Evolutionary conservation across 2,329 filamentous ascomycete species (phyloP).

Genomic region (Fusarium verrucosum): DNA sequence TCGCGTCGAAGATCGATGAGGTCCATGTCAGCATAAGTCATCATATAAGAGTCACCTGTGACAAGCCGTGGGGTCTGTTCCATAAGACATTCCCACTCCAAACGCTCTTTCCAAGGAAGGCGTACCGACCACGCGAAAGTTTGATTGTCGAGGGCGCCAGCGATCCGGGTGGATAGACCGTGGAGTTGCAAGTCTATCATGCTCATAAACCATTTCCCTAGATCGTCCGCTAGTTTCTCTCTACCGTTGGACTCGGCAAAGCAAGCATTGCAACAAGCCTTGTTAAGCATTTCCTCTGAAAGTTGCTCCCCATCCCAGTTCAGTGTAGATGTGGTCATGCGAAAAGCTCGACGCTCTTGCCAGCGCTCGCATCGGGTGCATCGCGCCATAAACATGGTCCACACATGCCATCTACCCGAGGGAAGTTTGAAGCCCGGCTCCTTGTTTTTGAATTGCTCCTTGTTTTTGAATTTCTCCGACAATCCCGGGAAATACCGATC

Average conservation of each 20-base stretch:
- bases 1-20: not conserved
- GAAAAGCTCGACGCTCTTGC: slow-evolving; percentile 29
- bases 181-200: not conserved
- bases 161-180: not conserved
- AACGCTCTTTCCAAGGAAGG: not conserved
- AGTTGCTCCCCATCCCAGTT: not conserved
- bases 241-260: not conserved
- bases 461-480: not conserved
- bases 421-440: not conserved
- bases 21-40: not conserved
- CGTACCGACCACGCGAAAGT: rapidly evolving
- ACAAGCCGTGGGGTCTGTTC: not conserved
- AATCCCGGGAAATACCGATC: slow-evolving; percentile 29
- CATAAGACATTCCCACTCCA: not conserved
- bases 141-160: not conserved
- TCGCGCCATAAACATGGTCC: slow-evolving; percentile 23
- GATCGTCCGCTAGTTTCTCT: not conserved
- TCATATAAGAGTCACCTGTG: rapidly evolving
- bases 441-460: too few species aligned
- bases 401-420: not conserved
- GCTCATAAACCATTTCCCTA: not conserved
- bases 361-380: slow-evolving; percentile 26
- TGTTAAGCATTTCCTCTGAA: not conserved
- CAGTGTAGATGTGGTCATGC: not conserved
- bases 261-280: slow-evolving; percentile 15